These are phyloP conservation scores for Leptographium lundbergii DNA, from an alignment of 2,329 filamentous ascomycete genomes.

Conservation along the genomic window DNA sequence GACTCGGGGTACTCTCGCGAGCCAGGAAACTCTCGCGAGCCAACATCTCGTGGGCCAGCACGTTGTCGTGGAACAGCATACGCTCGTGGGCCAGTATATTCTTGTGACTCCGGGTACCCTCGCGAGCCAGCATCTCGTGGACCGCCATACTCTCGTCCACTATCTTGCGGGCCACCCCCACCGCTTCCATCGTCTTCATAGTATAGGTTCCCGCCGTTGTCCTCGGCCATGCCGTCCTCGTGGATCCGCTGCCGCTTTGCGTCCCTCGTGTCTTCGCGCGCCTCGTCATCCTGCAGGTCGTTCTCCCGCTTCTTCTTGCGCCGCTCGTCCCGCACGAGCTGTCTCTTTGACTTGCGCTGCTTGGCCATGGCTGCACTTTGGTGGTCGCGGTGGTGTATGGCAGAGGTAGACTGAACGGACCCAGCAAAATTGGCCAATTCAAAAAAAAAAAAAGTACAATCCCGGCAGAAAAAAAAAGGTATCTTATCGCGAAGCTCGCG, in stretches of 20 bases:
- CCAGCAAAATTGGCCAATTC: not conserved
- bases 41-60: too few relatives aligned
- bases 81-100: too few relatives aligned
- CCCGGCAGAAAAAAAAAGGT: not conserved
- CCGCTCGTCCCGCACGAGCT: conserved; percentile 24
- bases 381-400: not conserved
- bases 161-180: too few relatives aligned
- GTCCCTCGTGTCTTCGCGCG: conserved; percentile 5
- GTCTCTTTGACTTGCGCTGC: conserved; percentile 23
- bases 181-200: conserved; percentile 7
- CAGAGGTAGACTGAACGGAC: not conserved
- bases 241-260: conserved; percentile 8
- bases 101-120: too few relatives aligned
- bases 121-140: too few relatives aligned
- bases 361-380: conserved; percentile 17
- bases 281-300: conserved; percentile 16
- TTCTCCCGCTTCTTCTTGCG: conserved; percentile 21
- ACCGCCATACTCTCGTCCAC: too few relatives aligned
- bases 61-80: too few relatives aligned
- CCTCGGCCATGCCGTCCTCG: not conserved
- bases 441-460: conserved; percentile 8
- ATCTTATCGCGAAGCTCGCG: not conserved
- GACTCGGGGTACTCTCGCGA: too few relatives aligned
- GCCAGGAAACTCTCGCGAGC: too few relatives aligned
- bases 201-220: conserved; percentile 10